These are phyloP conservation scores for Suillus luteus DNA, from an alignment of 768 basidiomycete species.

Conservation along the genomic window DNA sequence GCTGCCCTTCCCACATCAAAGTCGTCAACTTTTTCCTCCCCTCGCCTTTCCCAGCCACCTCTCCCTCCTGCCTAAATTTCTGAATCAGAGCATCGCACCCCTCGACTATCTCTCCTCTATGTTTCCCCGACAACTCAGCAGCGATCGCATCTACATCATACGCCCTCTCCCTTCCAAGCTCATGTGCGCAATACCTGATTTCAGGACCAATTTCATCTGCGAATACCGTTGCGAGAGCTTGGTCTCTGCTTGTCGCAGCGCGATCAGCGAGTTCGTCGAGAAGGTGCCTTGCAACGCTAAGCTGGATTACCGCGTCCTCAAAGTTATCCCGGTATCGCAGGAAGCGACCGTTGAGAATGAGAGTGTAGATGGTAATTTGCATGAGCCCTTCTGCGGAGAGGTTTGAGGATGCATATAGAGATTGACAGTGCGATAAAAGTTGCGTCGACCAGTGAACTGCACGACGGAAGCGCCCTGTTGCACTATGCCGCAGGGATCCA, in stretches of 20 bases:
- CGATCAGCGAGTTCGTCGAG: conserved; percentile 65
- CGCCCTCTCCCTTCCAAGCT: conserved; percentile 73
- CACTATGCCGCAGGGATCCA: conserved; percentile 64
- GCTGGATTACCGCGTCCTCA: conserved; percentile 71
- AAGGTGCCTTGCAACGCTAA: conserved; percentile 75
- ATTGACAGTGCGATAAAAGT: conserved; percentile 72
- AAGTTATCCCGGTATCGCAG: conserved; percentile 76
- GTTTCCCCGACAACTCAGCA: conserved; percentile 56
- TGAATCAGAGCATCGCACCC: conserved; percentile 58
- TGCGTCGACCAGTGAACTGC: conserved; percentile 79
- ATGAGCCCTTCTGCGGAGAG: conserved; percentile 60
- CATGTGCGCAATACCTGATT: conserved; percentile 91
- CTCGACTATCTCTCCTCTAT: conserved; percentile 63
- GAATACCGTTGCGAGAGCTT: conserved; percentile 83
- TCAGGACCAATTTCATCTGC: conserved; percentile 89
- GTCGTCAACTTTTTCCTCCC: conserved; percentile 57
- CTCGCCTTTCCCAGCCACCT: conserved; percentile 35
- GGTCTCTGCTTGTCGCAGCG: conserved; percentile 76
- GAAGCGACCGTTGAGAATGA: conserved; percentile 83
- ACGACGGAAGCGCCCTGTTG: conserved; percentile 80
- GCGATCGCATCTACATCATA: conserved; percentile 84
- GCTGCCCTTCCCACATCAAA: conserved; percentile 79
- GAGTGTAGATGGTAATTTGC: conserved; percentile 75
- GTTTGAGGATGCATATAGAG: conserved; percentile 52
- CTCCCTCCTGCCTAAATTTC: conserved; percentile 48